These are phyloP conservation scores for Termitomyces eurrhizus DNA, from an alignment of 768 basidiomycete species.

Conservation along the genomic window DNA sequence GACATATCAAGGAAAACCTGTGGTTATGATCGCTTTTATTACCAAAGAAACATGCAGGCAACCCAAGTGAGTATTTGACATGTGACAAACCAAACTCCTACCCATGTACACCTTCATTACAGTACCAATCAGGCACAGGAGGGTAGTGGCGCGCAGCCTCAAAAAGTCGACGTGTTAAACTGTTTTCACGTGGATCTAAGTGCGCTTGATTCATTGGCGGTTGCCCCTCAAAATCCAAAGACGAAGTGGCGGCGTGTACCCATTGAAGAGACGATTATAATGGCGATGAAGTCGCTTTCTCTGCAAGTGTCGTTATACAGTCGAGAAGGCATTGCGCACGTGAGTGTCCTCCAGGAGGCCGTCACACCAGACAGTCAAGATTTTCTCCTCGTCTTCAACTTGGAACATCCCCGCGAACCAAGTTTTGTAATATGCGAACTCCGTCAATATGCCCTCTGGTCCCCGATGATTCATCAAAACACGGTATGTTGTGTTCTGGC, in stretches of 20 bases:
- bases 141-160: too few species aligned
- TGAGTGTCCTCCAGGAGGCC: background rate
- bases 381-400: background rate
- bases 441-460: background rate
- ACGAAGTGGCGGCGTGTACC: background rate
- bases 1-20: too few species aligned
- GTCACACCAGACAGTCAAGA: background rate
- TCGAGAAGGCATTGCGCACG: background rate
- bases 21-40: too few species aligned
- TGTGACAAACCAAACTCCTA: too few species aligned
- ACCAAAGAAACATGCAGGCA: too few species aligned
- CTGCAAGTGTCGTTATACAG: background rate
- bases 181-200: constrained; percentile 38
- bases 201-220: constrained; percentile 37
- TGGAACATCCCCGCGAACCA: background rate
- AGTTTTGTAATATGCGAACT: too few species aligned
- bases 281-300: background rate
- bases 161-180: constrained; percentile 18
- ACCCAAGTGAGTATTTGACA: too few species aligned
- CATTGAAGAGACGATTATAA: background rate
- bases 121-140: too few species aligned
- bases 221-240: background rate
- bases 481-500: background rate
- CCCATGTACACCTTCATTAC: too few species aligned
- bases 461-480: too few species aligned